Base-by-base conservation (phyloP, 768 basidiomycete species). In the Sarcodon sp. region DNA sequence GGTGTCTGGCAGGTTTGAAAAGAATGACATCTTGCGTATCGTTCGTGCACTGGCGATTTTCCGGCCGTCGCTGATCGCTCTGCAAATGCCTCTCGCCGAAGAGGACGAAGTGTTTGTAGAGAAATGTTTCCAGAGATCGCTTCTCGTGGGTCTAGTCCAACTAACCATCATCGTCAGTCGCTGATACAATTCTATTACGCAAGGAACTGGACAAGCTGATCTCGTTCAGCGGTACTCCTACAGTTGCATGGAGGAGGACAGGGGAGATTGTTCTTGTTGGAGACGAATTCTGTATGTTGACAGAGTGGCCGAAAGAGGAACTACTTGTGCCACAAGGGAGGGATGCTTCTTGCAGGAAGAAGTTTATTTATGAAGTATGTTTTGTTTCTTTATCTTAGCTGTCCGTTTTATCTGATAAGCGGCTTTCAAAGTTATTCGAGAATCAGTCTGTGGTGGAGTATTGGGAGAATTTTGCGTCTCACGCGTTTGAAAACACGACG, bases 61-160 rank as follows among this genome's bases (percentile, higher is more conserved):
- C 62, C 77, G 94, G 48, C 94, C 94, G n/a, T 93, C 89, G 50
- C 74, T 98, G 48, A 98, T 98, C 57, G 94, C 94, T 27, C 68
- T 98, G 46, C 93, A 97, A 76, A 96, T 97, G 93, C 91, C 94
- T 31, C 70, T 98, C 62, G 87, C 90, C 13, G 79, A 91, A 49
- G 92, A 96, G 57, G 94, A 98, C 66, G 94, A 97, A 63, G 76
- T 94, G 2, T 97, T 98, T 63, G 84, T 94, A 45, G 94, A 98
- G 66, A 83, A 83, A 59, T 94, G 88, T 55, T 94, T 98, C 62
- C 94, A 97, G 64, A 73, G 94, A 46, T 89, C 91, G 33, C 67
- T 98, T 51, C 72, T 97, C 57, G 90, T 93, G 55, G 57, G 76
- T 53, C 39, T 43, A 10, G 13, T 35, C 44, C 43, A 44, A 27